Percentiles rank a stretch among this genome's conserved stretches.
These are phyloP conservation scores for Phanerochaete sordida DNA, from an alignment of 768 basidiomycete genomes.

Conservation along the genomic window DNA sequence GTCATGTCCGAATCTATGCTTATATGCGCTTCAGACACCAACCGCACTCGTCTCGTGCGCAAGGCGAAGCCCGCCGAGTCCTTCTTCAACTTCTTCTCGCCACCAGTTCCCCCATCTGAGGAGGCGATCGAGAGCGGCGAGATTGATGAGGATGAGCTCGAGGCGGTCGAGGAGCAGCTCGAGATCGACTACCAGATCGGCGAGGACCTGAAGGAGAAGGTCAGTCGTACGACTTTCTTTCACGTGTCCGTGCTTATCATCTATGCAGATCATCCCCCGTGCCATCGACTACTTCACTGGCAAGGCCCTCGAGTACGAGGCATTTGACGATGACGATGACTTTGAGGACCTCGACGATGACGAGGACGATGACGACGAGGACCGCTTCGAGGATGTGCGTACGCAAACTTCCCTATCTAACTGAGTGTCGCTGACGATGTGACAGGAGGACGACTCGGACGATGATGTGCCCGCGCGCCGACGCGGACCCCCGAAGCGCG, in stretches of 20 bases:
- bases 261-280: slow-evolving; percentile 79
- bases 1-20: background rate
- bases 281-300: slow-evolving; percentile 98
- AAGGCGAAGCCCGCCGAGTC: slow-evolving; percentile 91
- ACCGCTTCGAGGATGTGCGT: slow-evolving; percentile 54
- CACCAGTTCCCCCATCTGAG: slow-evolving; percentile 69
- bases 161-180: slow-evolving; percentile 88
- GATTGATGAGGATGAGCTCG: slow-evolving; percentile 79
- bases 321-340: slow-evolving; percentile 54
- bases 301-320: slow-evolving; percentile 83
- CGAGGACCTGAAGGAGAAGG: slow-evolving; percentile 97
- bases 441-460: slow-evolving; percentile 69
- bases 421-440: slow-evolving; percentile 11
- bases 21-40: slow-evolving; percentile 52
- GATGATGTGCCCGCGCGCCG: slow-evolving; percentile 58
- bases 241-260: background rate
- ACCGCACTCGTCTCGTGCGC: slow-evolving; percentile 76
- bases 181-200: slow-evolving; percentile 98
- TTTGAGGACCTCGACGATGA: slow-evolving; percentile 62
- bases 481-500: slow-evolving; percentile 55
- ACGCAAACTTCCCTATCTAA: slow-evolving; percentile 8
- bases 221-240: slow-evolving; percentile 27
- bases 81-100: slow-evolving; percentile 98
- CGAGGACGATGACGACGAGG: slow-evolving; percentile 55
- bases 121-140: slow-evolving; percentile 68